Conservation (phyloP, 306 rosid species). For the Fragaria iinumae region DNA sequence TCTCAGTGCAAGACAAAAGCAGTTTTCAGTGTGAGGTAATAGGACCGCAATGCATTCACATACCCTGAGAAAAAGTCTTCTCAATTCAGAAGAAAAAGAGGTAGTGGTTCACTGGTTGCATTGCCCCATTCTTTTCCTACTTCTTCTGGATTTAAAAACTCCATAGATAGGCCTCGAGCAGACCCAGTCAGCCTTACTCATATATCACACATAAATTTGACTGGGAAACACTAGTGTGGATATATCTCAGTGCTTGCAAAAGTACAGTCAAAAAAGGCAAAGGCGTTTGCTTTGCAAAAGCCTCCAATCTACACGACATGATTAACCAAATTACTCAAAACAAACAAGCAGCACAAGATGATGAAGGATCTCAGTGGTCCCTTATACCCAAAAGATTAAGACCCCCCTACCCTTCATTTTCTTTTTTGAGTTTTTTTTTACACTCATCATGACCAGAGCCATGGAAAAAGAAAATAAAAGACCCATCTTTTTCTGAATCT, state of each 20-base stretch:
- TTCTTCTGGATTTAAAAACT: not conserved
- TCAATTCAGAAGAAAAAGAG: constrained; percentile 17
- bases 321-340: constrained; percentile 22
- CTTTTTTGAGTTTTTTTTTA: not conserved
- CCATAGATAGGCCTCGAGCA: not conserved
- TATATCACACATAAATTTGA: not conserved
- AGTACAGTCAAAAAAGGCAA: constrained; percentile 21
- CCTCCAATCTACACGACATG: constrained; percentile 22
- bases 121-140: not conserved
- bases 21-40: constrained; percentile 19
- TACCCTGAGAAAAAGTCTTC: constrained; percentile 20
- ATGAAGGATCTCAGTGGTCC: constrained; percentile 32
- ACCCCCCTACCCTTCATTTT: constrained; percentile 3
- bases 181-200: not conserved
- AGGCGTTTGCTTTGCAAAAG: constrained; percentile 18
- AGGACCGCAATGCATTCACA: constrained; percentile 16
- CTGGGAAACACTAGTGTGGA: constrained; percentile 6
- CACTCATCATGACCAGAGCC: constrained; percentile 14
- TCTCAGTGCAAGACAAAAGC: constrained; percentile 36
- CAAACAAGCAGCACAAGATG: constrained; percentile 10
- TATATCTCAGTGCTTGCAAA: constrained; percentile 3
- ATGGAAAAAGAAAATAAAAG: constrained; percentile 6
- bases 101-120: constrained; percentile 12
- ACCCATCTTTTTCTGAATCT: constrained; percentile 15
- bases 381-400: constrained; percentile 9